Evolutionary conservation across 2,329 filamentous ascomycete genomes (phyloP).

Genomic region (Pseudogymnoascus destructans): DNA sequence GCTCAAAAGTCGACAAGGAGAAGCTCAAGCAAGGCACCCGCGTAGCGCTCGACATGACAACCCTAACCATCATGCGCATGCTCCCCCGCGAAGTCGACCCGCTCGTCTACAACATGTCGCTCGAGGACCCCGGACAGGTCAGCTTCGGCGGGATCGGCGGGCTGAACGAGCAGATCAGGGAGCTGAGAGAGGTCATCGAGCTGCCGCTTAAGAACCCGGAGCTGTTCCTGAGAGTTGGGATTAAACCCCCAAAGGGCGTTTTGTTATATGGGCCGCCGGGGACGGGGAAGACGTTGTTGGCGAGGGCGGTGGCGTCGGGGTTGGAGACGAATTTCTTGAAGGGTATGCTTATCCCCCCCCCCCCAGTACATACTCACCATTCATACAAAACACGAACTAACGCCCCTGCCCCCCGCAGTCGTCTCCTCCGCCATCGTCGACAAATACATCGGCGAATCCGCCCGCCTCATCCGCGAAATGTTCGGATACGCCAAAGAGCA

Average conservation of each 20-base stretch:
- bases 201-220: constrained; percentile 97
- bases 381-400: constrained; percentile 15
- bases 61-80: constrained; percentile 99
- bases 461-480: constrained; percentile 95
- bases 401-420: constrained; percentile 50
- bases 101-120: constrained; percentile 98
- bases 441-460: constrained; percentile 98
- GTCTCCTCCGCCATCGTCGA: constrained; percentile 98
- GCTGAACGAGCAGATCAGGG: constrained; percentile 94
- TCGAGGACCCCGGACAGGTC: constrained; percentile 94
- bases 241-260: constrained; percentile 97
- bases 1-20: constrained; percentile 92
- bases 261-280: constrained; percentile 91
- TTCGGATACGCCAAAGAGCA: constrained; percentile 99
- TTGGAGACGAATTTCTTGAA: constrained; percentile 98
- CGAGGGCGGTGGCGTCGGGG: constrained; percentile 88
- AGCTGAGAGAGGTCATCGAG: constrained; percentile 95
- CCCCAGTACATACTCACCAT: constrained; percentile 4
- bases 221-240: constrained; percentile 89
- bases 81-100: constrained; percentile 95
- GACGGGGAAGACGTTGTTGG: constrained; percentile 90
- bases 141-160: constrained; percentile 97
- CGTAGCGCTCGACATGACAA: constrained; percentile 97
- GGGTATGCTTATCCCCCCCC: constrained; percentile 39
- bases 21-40: constrained; percentile 98